Conservation (phyloP, 2,329 filamentous ascomycete species). For the Nannizzia gypsea region DNA sequence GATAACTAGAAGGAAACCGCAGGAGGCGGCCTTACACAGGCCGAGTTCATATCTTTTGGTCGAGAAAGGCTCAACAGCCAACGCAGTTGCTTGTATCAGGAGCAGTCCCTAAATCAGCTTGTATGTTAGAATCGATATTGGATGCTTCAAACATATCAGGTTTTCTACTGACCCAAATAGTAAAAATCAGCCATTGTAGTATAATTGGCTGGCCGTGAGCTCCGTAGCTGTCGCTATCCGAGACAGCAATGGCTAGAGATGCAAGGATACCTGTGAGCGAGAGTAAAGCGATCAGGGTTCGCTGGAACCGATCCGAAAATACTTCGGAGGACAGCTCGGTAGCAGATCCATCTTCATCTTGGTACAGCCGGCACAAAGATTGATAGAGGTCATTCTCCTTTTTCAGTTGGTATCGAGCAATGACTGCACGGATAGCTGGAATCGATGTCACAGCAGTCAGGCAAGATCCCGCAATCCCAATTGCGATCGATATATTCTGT, state of each 20-base stretch:
- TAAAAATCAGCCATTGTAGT: conserved; percentile 50
- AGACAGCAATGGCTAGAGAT: conserved; percentile 46
- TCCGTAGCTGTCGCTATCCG: conserved; percentile 35
- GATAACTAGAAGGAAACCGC: conserved; percentile 17
- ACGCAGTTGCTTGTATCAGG: conserved; percentile 23
- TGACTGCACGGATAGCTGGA: conserved; percentile 10
- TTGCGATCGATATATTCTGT: neutral
- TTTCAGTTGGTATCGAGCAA: conserved; percentile 7
- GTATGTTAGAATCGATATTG: neutral
- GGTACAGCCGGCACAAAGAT: conserved; percentile 40
- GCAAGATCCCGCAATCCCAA: neutral
- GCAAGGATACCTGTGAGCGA: conserved; percentile 43
- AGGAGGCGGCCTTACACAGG: conserved; percentile 22
- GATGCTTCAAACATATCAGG: neutral
- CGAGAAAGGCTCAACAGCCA: conserved; percentile 25
- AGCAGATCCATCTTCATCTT: conserved; percentile 58
- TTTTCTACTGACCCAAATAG: conserved; percentile 50
- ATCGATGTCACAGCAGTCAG: conserved; percentile 16
- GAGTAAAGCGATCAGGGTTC: conserved; percentile 43
- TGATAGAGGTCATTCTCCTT: conserved; percentile 13
- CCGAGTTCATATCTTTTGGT: conserved; percentile 24
- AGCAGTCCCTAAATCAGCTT: conserved; percentile 19
- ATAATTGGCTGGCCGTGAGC: conserved; percentile 23
- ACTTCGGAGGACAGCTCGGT: conserved; percentile 50
- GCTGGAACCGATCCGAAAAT: conserved; percentile 52